Evolutionary conservation across 352 stramenopile genomes (phyloP), one percentile per base, ranked within the genome.

Genomic region (Globisporangium solare): DNA sequence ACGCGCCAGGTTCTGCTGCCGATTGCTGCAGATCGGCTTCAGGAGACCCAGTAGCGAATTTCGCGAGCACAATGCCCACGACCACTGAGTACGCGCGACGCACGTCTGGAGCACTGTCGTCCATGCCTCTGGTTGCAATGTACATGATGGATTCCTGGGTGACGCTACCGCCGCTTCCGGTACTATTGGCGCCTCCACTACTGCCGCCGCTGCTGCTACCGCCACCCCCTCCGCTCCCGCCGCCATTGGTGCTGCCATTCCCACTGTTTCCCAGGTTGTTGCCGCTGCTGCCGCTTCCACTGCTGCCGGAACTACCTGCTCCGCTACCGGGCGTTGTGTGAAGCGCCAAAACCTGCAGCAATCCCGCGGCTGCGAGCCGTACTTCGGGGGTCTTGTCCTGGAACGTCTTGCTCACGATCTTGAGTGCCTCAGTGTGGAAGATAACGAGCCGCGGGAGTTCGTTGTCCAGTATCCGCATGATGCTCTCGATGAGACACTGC

Each of bases 341-440:
- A 14, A 76, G 70, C 2, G 81, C 74, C 42, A 95, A 56, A 21
- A 88, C 79, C 37, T 79, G 72, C 47, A 95, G 60, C 31, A 95
- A 60, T 7, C 66, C 74, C 0, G 81, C 82, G 0, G 79, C 67
- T 3, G 79, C 82, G 31, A 82, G 63, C 1, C 86, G 71, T 8
- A 95, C 79, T 60, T 95, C 83, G 0, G 83, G 79, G 2, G 58
- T 64, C 61, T 95, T 95, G 60, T 95, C 83, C 51, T 91, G 79
- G 52, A 76, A 79, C 13, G 48, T 75, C 54, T 89, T 89, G 50
- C 39, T 66, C 2, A 86, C 82, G 21, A 94, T 81, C 60, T 89
- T 89, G 18, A 94, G 54, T 14, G 79, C 80, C 18, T 95, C 86
- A 2, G 65, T 45, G 42, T 91, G 82, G 47, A 79, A 77, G 5